Percentiles rank a stretch among this genome's conserved stretches.
Conservation (phyloP, 345 rosid species). For the Salix udensis region DNA sequence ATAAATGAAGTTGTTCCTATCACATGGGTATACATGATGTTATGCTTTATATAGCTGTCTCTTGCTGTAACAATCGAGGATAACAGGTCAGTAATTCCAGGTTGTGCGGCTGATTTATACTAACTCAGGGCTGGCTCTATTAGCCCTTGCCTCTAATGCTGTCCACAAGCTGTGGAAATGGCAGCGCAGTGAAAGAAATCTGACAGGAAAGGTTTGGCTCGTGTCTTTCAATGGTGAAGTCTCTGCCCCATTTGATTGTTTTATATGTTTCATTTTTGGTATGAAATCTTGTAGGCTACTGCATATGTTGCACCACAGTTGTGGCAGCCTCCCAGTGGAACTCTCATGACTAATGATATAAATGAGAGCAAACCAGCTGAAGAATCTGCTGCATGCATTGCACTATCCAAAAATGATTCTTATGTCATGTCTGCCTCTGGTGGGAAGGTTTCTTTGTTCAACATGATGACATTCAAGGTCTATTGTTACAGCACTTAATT, state of each 20-base stretch:
- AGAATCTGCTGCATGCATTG: constrained; percentile 76
- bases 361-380: constrained; percentile 50
- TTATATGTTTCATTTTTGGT: constrained; percentile 10
- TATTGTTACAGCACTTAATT: background rate
- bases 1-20: no score
- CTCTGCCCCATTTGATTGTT: background rate
- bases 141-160: constrained; percentile 54
- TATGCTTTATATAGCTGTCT: background rate
- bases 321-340: constrained; percentile 82
- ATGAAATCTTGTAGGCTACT: constrained; percentile 48
- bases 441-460: constrained; percentile 78
- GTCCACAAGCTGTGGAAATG: constrained; percentile 76
- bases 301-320: constrained; percentile 55
- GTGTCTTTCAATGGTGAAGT: constrained; percentile 5
- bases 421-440: constrained; percentile 90
- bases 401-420: constrained; percentile 84
- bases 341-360: constrained; percentile 67
- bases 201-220: constrained; percentile 44
- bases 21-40: background rate
- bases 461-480: constrained; percentile 90
- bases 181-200: constrained; percentile 57
- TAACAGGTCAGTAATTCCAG: constrained; percentile 28
- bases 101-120: constrained; percentile 53
- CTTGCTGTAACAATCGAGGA: background rate
- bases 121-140: constrained; percentile 52